Evolutionary conservation across 345 rosid species (phyloP).

Genomic region (Pseudoturritis turrita): DNA sequence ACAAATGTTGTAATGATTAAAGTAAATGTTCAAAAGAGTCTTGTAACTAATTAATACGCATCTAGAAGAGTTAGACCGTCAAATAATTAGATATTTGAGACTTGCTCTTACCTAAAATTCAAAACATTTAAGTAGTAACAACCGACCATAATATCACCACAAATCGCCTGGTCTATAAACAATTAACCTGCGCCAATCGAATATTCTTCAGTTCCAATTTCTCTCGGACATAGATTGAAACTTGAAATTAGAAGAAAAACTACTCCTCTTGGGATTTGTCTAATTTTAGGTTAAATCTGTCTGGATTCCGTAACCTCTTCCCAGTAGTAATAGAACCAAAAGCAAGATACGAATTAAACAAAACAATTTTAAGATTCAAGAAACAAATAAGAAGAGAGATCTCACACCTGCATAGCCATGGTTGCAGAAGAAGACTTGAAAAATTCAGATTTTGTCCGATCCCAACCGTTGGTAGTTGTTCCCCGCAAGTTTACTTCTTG

Average conservation of each 20-base stretch:
- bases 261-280: slow-evolving; percentile 1
- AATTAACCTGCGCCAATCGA: slow-evolving; percentile 30
- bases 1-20: neutral
- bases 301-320: neutral
- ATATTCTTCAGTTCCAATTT: slow-evolving; percentile 26
- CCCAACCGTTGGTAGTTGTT: neutral
- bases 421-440: slow-evolving; percentile 8
- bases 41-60: neutral
- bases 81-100: slow-evolving; percentile 2
- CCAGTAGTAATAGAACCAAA: neutral
- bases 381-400: neutral
- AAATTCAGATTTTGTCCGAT: neutral
- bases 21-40: neutral
- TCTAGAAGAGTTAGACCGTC: slow-evolving; percentile 18
- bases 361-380: neutral
- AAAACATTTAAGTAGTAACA: slow-evolving; percentile 22
- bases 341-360: neutral
- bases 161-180: slow-evolving; percentile 27
- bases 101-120: slow-evolving; percentile 24
- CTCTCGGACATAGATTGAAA: slow-evolving; percentile 2
- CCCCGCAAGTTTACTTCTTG: too few species aligned
- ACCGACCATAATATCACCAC: slow-evolving; percentile 27
- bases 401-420: slow-evolving; percentile 31
- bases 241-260: neutral
- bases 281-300: neutral